Percentiles rank a stretch among this genome's conserved stretches.
Conservation (phyloP, 2,329 filamentous ascomycete species). For the Rhynchosporium graminicola region DNA sequence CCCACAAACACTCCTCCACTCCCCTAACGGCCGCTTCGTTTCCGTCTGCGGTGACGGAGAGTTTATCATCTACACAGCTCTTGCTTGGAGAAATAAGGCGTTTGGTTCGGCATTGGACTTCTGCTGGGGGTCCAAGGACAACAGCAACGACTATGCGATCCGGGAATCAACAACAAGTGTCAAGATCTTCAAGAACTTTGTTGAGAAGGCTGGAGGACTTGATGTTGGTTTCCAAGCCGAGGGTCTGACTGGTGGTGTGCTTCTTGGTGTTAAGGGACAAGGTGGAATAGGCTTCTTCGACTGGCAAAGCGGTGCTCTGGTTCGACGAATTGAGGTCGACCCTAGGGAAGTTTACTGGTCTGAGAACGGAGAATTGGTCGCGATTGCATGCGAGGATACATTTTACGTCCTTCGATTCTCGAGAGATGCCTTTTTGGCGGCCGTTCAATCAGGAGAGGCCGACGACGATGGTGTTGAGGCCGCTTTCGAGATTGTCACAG, state of each 20-base stretch:
- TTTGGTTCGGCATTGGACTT: conserved; percentile 96
- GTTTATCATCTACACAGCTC: conserved; percentile 97
- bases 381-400: conserved; percentile 90
- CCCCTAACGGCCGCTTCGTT: conserved; percentile 89
- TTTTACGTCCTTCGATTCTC: conserved; percentile 95
- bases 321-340: conserved; percentile 86
- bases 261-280: conserved; percentile 92
- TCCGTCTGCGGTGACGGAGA: conserved; percentile 94
- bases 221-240: conserved; percentile 96
- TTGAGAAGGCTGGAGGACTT: conserved; percentile 83
- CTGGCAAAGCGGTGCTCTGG: conserved; percentile 86
- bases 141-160: conserved; percentile 98
- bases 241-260: conserved; percentile 81
- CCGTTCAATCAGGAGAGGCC: conserved; percentile 76
- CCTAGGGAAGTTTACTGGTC: conserved; percentile 87
- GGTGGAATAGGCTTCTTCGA: conserved; percentile 96
- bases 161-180: conserved; percentile 92
- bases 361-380: conserved; percentile 89
- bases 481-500: conserved; percentile 94
- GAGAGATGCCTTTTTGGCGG: conserved; percentile 82
- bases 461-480: conserved; percentile 89
- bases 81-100: conserved; percentile 96
- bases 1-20: conserved; percentile 90
- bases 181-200: conserved; percentile 97
- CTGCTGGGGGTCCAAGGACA: conserved; percentile 94